Percentiles rank a stretch among this genome's conserved stretches.
Evolutionary conservation across 176 grass and related monocot genomes (phyloP).

Genomic region (Pharus latifolius): DNA sequence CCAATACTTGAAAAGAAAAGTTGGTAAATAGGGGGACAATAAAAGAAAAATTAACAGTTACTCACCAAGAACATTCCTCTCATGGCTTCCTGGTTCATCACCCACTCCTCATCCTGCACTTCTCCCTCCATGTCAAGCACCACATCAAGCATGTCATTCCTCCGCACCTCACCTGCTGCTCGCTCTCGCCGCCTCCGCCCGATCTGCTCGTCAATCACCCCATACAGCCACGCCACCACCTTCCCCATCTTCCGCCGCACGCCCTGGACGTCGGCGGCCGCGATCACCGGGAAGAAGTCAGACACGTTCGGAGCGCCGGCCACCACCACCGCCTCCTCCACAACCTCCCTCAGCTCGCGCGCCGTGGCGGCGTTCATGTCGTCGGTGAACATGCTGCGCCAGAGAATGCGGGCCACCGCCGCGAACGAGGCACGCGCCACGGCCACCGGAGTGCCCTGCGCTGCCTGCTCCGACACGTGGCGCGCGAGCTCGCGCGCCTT

Average conservation of each 20-base stretch:
- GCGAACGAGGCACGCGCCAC: constrained; percentile 23
- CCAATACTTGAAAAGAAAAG: too few species aligned
- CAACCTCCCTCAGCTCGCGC: background rate
- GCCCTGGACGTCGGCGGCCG: constrained; percentile 36
- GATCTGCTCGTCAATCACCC: constrained; percentile 38
- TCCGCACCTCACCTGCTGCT: too few species aligned
- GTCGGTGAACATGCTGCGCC: constrained; percentile 31
- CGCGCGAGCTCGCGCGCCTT: too few species aligned
- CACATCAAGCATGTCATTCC: constrained; percentile 25
- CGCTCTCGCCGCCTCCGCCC: background rate
- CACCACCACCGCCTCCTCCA: background rate
- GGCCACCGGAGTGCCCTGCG: background rate
- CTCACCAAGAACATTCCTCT: constrained; percentile 28
- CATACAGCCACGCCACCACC: background rate
- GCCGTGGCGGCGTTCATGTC: background rate
- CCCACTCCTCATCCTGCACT: background rate
- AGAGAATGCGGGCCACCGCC: constrained; percentile 10
- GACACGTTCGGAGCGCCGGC: constrained; percentile 25
- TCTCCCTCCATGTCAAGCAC: constrained; percentile 24
- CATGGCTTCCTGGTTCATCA: background rate
- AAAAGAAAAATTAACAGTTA: too few species aligned
- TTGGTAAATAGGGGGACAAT: too few species aligned
- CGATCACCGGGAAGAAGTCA: constrained; percentile 37
- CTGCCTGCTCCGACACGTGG: background rate
- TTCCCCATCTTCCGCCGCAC: background rate